These are phyloP conservation scores for Fraxinus paxiana DNA, from an alignment of 305 asterid genomes.

Conservation along the genomic window DNA sequence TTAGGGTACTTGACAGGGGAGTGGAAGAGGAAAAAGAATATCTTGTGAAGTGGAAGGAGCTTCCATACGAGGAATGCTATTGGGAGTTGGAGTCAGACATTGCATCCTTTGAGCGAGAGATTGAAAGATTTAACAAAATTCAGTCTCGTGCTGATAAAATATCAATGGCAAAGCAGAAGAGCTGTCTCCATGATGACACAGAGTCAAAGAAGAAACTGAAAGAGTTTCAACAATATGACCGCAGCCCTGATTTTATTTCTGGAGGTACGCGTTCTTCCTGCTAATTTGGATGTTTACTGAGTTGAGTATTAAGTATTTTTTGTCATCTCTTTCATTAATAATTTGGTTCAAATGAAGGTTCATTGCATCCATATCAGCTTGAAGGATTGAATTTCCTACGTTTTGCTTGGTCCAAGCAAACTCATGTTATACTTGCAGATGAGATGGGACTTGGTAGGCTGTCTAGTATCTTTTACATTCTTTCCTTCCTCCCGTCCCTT, in stretches of 20 bases:
- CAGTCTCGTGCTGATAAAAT: constrained; percentile 51
- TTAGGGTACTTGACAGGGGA: constrained; percentile 50
- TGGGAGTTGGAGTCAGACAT: constrained; percentile 89
- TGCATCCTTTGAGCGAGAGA: constrained; percentile 69
- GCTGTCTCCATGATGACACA: constrained; percentile 43
- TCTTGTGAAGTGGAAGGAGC: constrained; percentile 98
- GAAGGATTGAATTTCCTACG: constrained; percentile 98
- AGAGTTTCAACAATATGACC: constrained; percentile 83
- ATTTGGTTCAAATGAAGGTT: constrained; percentile 51
- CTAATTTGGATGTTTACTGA: constrained; percentile 13
- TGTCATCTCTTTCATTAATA: constrained; percentile 18
- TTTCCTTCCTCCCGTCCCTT: not conserved
- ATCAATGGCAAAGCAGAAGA: constrained; percentile 56
- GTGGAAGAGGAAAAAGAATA: constrained; percentile 69
- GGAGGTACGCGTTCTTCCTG: constrained; percentile 54
- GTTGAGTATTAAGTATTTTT: constrained; percentile 20
- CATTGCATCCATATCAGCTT: constrained; percentile 95
- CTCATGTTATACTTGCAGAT: constrained; percentile 99
- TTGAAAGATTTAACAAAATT: constrained; percentile 57
- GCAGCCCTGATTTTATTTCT: constrained; percentile 78
- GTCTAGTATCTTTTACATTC: constrained; percentile 20
- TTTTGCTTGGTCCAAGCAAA: constrained; percentile 87
- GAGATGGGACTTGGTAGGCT: constrained; percentile 98
- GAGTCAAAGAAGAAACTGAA: constrained; percentile 64
- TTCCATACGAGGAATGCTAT: constrained; percentile 84